Evolutionary conservation across 805 yeast genomes (phyloP), one percentile per base, ranked within the genome.

Genomic region (Wickerhamiella australiensis): DNA sequence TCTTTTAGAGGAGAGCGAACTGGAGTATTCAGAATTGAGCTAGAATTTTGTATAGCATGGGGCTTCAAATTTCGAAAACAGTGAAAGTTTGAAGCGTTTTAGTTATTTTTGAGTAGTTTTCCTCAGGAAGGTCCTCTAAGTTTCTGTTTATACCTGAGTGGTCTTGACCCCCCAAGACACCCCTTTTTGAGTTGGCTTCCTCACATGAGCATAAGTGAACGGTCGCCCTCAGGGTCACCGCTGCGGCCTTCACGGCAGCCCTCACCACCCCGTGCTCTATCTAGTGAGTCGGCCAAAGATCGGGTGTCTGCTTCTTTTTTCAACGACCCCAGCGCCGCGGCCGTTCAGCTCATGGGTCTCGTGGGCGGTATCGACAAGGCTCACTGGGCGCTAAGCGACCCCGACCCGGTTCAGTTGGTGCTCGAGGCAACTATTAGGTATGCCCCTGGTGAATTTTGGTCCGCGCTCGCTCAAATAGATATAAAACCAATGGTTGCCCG

Each of bases 341-440:
- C 47, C 33, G 20, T 20, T 11, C 35, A 48, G n/a, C 49, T 55
- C 44, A 26, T 42, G 8, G 45, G 37, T 13, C 11, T 38, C 11
- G 22, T 53, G 11, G 23, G 50, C 23, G 45, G 29, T 9, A 53
- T 57, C 9, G 51, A 53, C 44, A 52, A 51, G 49, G 13, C 47
- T 11, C 20, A 45, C 13, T 52, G 52, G 40, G 51, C 50, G n/a
- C 49, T 47, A 15, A 36, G 45, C 12, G 37, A 18, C n/a, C 49
- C 53, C 18, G 60, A 57, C 43, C 55, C 56, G 27, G 52, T 53
- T 20, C 45, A 50, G 33, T 27, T 26, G 7, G 47, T 52, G 11
- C 38, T 57, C 9, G 36, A 22, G 20, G 31, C 42, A 15, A 53
- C 49, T 3, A 42, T 46, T 9, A n/a, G 29, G 21, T 37, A 33